Percentiles rank a stretch among this genome's conserved stretches.
Conservation (phyloP, 306 rosid species). For the Castanea mollissima region DNA sequence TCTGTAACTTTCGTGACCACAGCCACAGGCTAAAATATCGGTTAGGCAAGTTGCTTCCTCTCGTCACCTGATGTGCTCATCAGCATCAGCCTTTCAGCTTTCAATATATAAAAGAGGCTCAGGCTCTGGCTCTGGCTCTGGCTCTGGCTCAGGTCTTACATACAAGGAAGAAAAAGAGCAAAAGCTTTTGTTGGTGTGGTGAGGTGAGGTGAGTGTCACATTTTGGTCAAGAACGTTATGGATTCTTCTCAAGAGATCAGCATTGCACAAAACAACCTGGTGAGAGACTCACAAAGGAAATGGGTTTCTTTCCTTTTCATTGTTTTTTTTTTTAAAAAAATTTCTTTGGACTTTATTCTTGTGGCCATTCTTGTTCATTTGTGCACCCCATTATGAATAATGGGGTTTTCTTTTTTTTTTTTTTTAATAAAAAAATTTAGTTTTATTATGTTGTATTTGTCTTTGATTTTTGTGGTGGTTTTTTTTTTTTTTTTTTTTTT, state of each 20-base stretch:
- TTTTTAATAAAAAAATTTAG: too few species aligned
- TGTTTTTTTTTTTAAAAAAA: not conserved
- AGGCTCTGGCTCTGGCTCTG: too few species aligned
- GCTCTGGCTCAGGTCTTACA: not conserved
- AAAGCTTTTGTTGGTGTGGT: too few species aligned
- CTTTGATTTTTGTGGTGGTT: not conserved
- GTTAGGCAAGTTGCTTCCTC: constrained; percentile 25
- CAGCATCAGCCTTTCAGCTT: not conserved
- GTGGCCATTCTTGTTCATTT: not conserved
- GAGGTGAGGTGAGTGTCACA: not conserved
- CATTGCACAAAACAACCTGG: constrained; percentile 28
- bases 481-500: not conserved
- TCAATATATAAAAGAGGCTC: too few species aligned
- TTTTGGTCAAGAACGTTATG: not conserved
- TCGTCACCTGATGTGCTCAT: constrained; percentile 1
- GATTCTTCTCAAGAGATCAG: constrained; percentile 23
- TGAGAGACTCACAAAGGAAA: not conserved
- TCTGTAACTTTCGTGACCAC: constrained; percentile 15
- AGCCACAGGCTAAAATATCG: constrained; percentile 29
- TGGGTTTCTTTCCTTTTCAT: not conserved
- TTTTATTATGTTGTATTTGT: too few species aligned
- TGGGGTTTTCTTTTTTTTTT: not conserved
- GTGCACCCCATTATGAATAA: not conserved
- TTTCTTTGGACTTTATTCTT: not conserved
- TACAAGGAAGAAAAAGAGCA: too few species aligned